Evolutionary conservation across 345 rosid genomes (phyloP), one percentile per base, ranked within the genome.

Genomic region (Toxicodendron radicans): DNA sequence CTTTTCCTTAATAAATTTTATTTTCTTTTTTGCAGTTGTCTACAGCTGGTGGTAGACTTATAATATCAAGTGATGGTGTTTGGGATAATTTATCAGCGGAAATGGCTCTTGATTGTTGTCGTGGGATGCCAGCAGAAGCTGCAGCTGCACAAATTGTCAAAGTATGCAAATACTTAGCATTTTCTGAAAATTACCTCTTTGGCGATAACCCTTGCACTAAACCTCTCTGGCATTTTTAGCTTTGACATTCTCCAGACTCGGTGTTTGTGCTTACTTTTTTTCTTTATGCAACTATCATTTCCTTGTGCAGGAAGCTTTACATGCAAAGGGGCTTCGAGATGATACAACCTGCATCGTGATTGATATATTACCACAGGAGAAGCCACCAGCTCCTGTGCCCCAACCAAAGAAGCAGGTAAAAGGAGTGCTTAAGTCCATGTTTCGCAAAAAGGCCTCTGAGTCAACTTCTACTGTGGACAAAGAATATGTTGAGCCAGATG

Each of bases 261-360:
- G 3, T 48, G 45, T 68, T 59, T 24, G 62, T 52, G 74, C 65
- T 65, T 67, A 33, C 14, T 81, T 56, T 11, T 58, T n/a, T 62
- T 49, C 9, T 38, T 58, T 60, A 18, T 46, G 18, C 38, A 58
- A 74, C 49, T 72, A 49, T 59, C 43, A 57, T 18, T 71, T 83
- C 70, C 35, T 68, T 80, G 58, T 69, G 71, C 87, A 96, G 99
- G 99, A 92, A 86, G 92, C 99, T 69, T 79, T 95, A 58, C 87
- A 84, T 62, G 65, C 76, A 53, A 93, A 92, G 81, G 99, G 99
- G 75, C 91, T 96, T 73, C 83, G 98, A 70, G 99, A 96, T 87
- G 99, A 96, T 79, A 96, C 99, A 57, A 93, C 99, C 68, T 96
- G 97, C 83, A 96, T 96, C 72, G 99, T 96, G 71, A 76, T 96